These are phyloP conservation scores for Solanum appendiculatum DNA, from an alignment of 257 asterid genomes.

Conservation along the genomic window DNA sequence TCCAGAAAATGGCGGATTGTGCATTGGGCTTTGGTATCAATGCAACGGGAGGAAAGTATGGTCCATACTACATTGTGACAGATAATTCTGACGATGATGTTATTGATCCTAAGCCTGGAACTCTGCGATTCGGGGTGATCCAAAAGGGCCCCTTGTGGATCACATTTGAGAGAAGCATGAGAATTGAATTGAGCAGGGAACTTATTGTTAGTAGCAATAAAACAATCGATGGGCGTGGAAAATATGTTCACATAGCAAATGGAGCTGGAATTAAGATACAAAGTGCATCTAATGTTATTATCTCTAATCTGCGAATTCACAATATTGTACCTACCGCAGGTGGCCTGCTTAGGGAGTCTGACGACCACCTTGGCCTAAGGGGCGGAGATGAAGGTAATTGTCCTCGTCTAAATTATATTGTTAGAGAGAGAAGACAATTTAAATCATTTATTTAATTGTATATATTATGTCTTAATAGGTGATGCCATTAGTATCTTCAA, in stretches of 20 bases:
- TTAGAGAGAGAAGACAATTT: neutral
- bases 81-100: slow-evolving; percentile 17
- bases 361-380: slow-evolving; percentile 12
- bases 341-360: slow-evolving; percentile 18
- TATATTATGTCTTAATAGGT: neutral
- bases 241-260: slow-evolving; percentile 7
- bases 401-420: neutral
- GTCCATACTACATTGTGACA: slow-evolving; percentile 11
- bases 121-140: slow-evolving; percentile 27
- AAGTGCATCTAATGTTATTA: slow-evolving; percentile 2
- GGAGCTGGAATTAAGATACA: slow-evolving; percentile 27
- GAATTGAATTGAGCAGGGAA: slow-evolving; percentile 7
- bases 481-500: slow-evolving; percentile 19
- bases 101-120: slow-evolving; percentile 21
- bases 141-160: slow-evolving; percentile 27
- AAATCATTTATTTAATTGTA: neutral
- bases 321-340: neutral
- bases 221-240: slow-evolving; percentile 31
- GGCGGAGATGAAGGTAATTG: slow-evolving; percentile 1
- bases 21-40: slow-evolving; percentile 17
- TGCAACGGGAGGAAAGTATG: slow-evolving; percentile 20
- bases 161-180: slow-evolving; percentile 14
- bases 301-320: slow-evolving; percentile 7
- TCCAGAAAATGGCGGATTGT: slow-evolving; percentile 12
- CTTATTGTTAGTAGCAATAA: slow-evolving; percentile 18